Evolutionary conservation across 495 filamentous ascomycete genomes (phyloP).

Genomic region (Pseudevernia furfuracea): DNA sequence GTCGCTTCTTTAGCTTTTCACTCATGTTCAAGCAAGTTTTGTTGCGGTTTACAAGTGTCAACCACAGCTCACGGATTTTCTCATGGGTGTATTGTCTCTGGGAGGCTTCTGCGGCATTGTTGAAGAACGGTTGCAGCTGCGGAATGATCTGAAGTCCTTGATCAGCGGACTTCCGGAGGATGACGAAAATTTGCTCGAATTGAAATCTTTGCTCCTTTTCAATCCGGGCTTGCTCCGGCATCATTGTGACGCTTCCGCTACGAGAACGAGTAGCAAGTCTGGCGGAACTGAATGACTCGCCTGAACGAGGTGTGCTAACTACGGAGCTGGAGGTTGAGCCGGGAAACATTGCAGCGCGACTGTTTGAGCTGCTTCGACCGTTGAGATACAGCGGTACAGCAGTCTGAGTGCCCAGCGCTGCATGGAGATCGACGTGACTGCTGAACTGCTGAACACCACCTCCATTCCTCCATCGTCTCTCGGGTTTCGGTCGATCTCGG

Average conservation of each 20-base stretch:
- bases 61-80: conserved; percentile 58
- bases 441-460: conserved; percentile 53
- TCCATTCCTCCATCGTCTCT: conserved; percentile 52
- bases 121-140: conserved; percentile 54
- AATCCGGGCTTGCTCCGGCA: conserved; percentile 17
- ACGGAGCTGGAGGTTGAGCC: conserved; percentile 41
- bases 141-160: conserved; percentile 60
- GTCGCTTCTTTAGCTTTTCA: conserved; percentile 56
- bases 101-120: conserved; percentile 40
- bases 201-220: conserved; percentile 19
- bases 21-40: conserved; percentile 56
- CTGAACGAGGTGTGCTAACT: conserved; percentile 64
- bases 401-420: conserved; percentile 14
- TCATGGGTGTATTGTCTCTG: conserved; percentile 41
- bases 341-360: conserved; percentile 39
- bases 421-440: conserved; percentile 28
- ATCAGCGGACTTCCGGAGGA: conserved; percentile 59
- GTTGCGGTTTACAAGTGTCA: conserved; percentile 57
- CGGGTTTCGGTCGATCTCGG: conserved; percentile 43
- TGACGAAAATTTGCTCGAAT: conserved; percentile 73
- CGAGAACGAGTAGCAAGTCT: conserved; percentile 30
- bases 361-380: conserved; percentile 45
- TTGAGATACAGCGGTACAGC: conserved; percentile 24
- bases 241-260: conserved; percentile 32
- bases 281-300: conserved; percentile 63